phyloP scores from a whole-genome alignment of 768 basidiomycete genomes.

The Agaricus sinodeliciosus region DNA sequence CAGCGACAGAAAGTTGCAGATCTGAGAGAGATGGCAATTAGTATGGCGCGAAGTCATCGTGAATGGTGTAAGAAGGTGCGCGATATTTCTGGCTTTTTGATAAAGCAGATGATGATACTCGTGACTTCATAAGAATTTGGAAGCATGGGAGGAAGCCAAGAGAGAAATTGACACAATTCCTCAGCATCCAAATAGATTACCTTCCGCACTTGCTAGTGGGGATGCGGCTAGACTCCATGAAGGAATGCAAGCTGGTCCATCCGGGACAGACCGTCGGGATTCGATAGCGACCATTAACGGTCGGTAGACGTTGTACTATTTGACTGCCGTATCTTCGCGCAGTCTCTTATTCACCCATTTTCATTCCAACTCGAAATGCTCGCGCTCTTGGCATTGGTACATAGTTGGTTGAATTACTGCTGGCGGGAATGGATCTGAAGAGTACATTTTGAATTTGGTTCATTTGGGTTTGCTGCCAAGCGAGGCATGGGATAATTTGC shows the following conservation, averaged over 20 bases:
- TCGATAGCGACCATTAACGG: constrained; percentile 71
- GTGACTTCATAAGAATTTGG: constrained; percentile 64
- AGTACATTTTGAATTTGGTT: too few species aligned
- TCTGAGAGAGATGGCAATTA: constrained; percentile 87
- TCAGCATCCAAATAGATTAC: constrained; percentile 75
- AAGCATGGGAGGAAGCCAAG: constrained; percentile 96
- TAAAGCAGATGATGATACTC: neutral
- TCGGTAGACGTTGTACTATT: constrained; percentile 15
- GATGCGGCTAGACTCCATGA: constrained; percentile 19
- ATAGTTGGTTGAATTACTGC: too few species aligned
- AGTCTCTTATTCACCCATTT: too few species aligned
- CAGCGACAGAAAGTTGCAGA: constrained; percentile 99
- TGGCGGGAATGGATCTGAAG: too few species aligned
- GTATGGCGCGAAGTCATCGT: constrained; percentile 82
- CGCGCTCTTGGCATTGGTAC: too few species aligned
- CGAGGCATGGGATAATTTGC: too few species aligned
- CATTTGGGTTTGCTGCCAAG: too few species aligned
- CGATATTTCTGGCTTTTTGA: constrained; percentile 8
- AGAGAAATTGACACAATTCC: constrained; percentile 87
- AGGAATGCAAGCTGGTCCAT: constrained; percentile 21
- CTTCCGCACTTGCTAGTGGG: constrained; percentile 27
- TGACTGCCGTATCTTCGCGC: too few species aligned
- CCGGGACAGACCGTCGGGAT: constrained; percentile 45
- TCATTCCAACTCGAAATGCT: too few species aligned
- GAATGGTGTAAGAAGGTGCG: constrained; percentile 96